A percentile compares a stretch with the other conserved stretches of the same genome.
These are phyloP conservation scores for Fraxinus cuspidata DNA, from an alignment of 257 asterid species.

Conservation along the genomic window DNA sequence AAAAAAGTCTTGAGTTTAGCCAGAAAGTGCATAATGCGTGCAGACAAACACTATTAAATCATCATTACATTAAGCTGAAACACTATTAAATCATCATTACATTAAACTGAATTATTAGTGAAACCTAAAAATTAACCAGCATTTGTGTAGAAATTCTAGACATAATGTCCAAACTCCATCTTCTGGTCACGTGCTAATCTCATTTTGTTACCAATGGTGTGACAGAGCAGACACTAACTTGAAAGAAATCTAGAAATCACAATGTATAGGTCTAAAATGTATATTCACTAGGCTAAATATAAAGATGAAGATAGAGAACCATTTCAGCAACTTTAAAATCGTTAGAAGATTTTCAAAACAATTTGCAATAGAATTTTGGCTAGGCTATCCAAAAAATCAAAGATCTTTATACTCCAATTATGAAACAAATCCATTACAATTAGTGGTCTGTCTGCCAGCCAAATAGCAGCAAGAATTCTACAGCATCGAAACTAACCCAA, in stretches of 20 bases:
- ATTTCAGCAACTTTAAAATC: neutral
- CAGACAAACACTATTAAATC: neutral
- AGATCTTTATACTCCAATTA: neutral
- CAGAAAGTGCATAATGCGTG: neutral
- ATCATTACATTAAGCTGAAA: too few relatives aligned
- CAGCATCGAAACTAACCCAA: neutral
- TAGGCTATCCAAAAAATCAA: neutral
- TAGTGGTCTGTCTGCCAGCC: neutral
- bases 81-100: neutral
- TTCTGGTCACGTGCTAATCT: neutral
- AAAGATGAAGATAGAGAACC: neutral
- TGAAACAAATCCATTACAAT: neutral
- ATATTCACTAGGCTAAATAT: neutral
- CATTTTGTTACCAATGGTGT: neutral
- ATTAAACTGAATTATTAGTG: neutral
- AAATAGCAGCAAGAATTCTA: conserved; percentile 1
- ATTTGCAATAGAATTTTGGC: neutral
- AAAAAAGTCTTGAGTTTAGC: too few relatives aligned
- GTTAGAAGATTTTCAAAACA: neutral
- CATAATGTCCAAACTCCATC: neutral
- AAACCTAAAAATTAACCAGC: neutral
- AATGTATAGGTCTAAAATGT: neutral
- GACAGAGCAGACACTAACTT: neutral
- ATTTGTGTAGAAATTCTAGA: neutral
- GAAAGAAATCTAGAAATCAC: neutral